These are phyloP conservation scores for Lachancea sp. DNA, from an alignment of 805 yeast species.

Conservation along the genomic window DNA sequence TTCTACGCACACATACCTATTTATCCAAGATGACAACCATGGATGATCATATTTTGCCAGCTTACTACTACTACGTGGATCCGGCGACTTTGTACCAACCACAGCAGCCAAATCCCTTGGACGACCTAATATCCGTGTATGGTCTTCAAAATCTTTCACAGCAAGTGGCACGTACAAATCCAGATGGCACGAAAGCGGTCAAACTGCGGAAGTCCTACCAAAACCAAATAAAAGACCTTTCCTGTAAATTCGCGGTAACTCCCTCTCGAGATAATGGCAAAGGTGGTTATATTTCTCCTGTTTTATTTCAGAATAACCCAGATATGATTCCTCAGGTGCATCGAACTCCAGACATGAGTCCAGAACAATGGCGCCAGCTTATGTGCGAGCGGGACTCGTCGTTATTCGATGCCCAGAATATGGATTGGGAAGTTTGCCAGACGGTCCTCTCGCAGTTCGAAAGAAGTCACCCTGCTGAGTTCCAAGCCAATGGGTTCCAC, in stretches of 20 bases:
- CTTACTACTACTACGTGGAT: constrained; percentile 38
- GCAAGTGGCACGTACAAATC: constrained; percentile 79
- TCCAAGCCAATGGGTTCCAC: constrained; percentile 24
- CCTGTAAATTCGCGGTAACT: constrained; percentile 63
- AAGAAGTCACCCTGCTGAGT: constrained; percentile 31
- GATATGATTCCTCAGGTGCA: constrained; percentile 28
- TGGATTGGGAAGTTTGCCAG: constrained; percentile 31
- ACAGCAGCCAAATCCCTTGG: constrained; percentile 61
- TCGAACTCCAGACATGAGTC: constrained; percentile 23
- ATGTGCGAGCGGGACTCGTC: constrained; percentile 24
- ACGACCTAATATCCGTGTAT: constrained; percentile 64
- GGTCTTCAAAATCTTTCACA: constrained; percentile 61
- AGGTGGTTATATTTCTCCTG: constrained; percentile 33
- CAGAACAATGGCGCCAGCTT: constrained; percentile 22
- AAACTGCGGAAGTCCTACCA: constrained; percentile 92
- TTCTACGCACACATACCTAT: too few relatives aligned
- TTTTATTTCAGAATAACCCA: constrained; percentile 31
- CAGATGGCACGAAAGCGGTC: constrained; percentile 86
- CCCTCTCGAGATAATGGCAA: constrained; percentile 42
- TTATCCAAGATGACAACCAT: constrained; percentile 14
- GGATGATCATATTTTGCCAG: constrained; percentile 24
- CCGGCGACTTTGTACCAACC: constrained; percentile 31
- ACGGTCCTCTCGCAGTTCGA: constrained; percentile 30
- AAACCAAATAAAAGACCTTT: constrained; percentile 80
- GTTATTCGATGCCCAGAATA: constrained; percentile 20